phyloP scores from a whole-genome alignment of 2,329 filamentous ascomycete genomes.

The Cercospora nicotianae region DNA sequence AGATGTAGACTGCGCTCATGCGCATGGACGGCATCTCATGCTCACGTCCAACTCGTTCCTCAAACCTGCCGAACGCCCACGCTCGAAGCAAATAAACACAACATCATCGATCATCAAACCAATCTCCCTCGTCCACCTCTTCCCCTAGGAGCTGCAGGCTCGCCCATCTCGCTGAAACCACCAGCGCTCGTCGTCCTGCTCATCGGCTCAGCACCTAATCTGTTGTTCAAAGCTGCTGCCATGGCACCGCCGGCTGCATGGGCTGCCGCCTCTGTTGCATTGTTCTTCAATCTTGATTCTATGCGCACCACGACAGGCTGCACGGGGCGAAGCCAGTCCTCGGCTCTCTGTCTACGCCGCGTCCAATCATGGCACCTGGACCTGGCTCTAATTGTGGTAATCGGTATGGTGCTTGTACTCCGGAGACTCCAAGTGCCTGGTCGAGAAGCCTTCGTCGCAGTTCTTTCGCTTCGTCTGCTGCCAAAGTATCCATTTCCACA shows the following conservation, averaged over 20 bases:
- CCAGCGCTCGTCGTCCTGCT: conserved; percentile 33
- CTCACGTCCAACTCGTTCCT: background rate
- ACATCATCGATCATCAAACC: background rate
- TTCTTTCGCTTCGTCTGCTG: conserved; percentile 28
- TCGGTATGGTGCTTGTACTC: conserved; percentile 37
- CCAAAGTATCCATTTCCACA: conserved; percentile 25
- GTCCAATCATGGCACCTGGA: conserved; percentile 37
- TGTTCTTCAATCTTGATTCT: conserved; percentile 22
- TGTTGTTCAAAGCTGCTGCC: conserved; percentile 31
- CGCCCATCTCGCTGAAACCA: conserved; percentile 31
- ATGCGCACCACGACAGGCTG: conserved; percentile 27
- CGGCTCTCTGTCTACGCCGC: conserved; percentile 38
- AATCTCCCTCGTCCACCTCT: conserved; percentile 22
- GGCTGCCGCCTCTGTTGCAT: conserved; percentile 10
- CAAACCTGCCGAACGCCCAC: conserved; percentile 2
- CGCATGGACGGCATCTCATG: background rate
- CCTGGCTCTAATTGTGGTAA: conserved; percentile 39
- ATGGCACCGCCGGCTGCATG: conserved; percentile 27
- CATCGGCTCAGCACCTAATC: conserved; percentile 35
- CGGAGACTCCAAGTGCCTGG: conserved; percentile 36
- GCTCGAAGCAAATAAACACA: conserved; percentile 6
- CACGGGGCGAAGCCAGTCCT: conserved; percentile 38
- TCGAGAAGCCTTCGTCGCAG: conserved; percentile 38
- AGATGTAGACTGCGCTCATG: background rate
- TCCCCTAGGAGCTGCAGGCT: conserved; percentile 23